Evolutionary conservation across 495 filamentous ascomycete species (phyloP), one percentile per base, ranked within the genome.

Genomic region (Hypoxylon perforatum): DNA sequence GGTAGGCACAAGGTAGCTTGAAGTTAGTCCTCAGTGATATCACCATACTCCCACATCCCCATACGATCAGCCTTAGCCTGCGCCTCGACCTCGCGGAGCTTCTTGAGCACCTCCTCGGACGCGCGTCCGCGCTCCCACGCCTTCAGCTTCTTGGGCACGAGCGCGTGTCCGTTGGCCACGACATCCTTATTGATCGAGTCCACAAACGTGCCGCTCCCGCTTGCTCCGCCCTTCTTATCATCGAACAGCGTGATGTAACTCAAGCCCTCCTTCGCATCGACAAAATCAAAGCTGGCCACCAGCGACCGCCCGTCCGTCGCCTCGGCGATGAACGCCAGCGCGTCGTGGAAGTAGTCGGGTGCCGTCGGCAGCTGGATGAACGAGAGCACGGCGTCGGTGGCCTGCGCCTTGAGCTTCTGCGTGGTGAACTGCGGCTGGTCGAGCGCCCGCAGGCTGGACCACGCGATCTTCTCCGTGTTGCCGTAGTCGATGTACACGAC

Each of bases 11-110:
- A 9, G 44, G 10, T 8, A 14, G 6, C 30, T 61, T n/a, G n/a
- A n/a, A n/a, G n/a, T n/a, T 88, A 92, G 77, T 97, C 93, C 80
- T 94, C 92, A 14, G 90, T 93, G 75, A 96, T 80, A 78, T 98
- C 96, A 58, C 96, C 96, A 80, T 98, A 98, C 82, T 98, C 94
- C 93, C 93, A 98, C 83, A 97, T 94, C 7, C 96, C 96, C 54
- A 86, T 82, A 57, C 91, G 86, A 62, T 86, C 86, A 8, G 82
- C 76, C 83, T 92, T 95, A 3, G 96, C 95, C 77, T 88, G 82
- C 14, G 84, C 78, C 80, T 97, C 88, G 57, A 86, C 85, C 70
- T 84, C 82, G 61, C 80, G 87, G 57, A 97, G 82, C 45, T 71
- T 81, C 76, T 84, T 86, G 64, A 98, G 77, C 15, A 91, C 86